These are phyloP conservation scores for Rhizopogon vinicolor DNA, from an alignment of 768 basidiomycete genomes.

Conservation along the genomic window DNA sequence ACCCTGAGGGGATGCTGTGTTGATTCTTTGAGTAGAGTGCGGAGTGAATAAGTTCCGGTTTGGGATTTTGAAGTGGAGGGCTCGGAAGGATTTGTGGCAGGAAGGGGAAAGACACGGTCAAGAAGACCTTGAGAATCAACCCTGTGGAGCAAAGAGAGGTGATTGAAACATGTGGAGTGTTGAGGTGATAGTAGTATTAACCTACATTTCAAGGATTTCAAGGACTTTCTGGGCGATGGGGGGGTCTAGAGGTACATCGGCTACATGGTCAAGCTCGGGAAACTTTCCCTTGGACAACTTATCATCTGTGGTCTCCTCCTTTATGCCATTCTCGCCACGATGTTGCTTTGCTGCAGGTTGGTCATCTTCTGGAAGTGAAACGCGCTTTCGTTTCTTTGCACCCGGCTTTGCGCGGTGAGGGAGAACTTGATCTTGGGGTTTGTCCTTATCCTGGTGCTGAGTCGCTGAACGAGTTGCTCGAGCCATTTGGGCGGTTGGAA, in stretches of 20 bases:
- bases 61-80: conserved; percentile 35
- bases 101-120: conserved; percentile 70
- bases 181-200: not conserved
- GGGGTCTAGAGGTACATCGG: conserved; percentile 42
- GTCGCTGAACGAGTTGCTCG: conserved; percentile 70
- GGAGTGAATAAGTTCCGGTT: conserved; percentile 41
- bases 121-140: conserved; percentile 72
- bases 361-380: conserved; percentile 41
- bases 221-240: conserved; percentile 51
- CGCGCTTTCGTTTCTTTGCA: conserved; percentile 69
- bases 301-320: conserved; percentile 27
- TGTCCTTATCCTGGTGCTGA: conserved; percentile 34
- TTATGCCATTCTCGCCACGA: conserved; percentile 34
- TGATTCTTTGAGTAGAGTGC: conserved; percentile 51
- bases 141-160: conserved; percentile 29
- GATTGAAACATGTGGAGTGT: not conserved
- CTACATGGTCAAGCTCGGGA: conserved; percentile 32
- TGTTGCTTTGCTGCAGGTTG: conserved; percentile 46
- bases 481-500: conserved; percentile 44
- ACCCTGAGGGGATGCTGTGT: conserved; percentile 49
- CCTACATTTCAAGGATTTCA: conserved; percentile 54
- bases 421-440: conserved; percentile 17
- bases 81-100: conserved; percentile 32
- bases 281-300: conserved; percentile 12
- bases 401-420: conserved; percentile 23